Evolutionary conservation across 176 grass and related monocot species (phyloP).

Genomic region (Lolium rigidum): DNA sequence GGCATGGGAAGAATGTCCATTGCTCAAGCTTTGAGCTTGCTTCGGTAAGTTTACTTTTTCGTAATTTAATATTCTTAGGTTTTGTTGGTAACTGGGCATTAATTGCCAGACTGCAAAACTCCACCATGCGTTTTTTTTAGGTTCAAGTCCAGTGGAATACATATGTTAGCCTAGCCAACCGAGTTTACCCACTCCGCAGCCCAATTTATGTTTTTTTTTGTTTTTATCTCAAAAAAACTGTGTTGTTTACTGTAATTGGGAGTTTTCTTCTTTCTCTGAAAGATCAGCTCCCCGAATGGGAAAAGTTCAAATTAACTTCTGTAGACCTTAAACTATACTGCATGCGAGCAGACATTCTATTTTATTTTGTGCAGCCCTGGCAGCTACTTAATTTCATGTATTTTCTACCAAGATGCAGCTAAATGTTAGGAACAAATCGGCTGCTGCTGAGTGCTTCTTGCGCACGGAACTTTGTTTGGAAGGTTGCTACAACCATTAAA

Average conservation of each 20-base stretch:
- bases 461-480: constrained; percentile 90
- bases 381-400: constrained; percentile 17
- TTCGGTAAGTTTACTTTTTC: constrained; percentile 70
- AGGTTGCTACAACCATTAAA: constrained; percentile 56
- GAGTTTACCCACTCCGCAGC: not conserved
- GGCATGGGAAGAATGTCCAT: constrained; percentile 91
- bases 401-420: constrained; percentile 67
- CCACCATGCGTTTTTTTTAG: not conserved
- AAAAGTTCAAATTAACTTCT: constrained; percentile 13
- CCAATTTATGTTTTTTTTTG: constrained; percentile 13
- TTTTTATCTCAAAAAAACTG: constrained; percentile 15
- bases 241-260: not conserved
- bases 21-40: constrained; percentile 98
- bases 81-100: constrained; percentile 15
- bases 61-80: constrained; percentile 23
- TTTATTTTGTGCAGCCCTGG: constrained; percentile 17
- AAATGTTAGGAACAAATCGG: constrained; percentile 94
- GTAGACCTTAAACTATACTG: constrained; percentile 3
- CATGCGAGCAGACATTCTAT: constrained; percentile 10
- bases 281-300: not conserved
- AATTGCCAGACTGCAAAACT: constrained; percentile 20
- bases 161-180: constrained; percentile 32
- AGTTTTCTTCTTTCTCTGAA: constrained; percentile 30
- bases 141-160: constrained; percentile 18
- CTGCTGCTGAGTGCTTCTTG: constrained; percentile 94